These are phyloP conservation scores for Teratosphaeria zuluensis DNA, from an alignment of 2,329 filamentous ascomycete genomes.

Conservation along the genomic window DNA sequence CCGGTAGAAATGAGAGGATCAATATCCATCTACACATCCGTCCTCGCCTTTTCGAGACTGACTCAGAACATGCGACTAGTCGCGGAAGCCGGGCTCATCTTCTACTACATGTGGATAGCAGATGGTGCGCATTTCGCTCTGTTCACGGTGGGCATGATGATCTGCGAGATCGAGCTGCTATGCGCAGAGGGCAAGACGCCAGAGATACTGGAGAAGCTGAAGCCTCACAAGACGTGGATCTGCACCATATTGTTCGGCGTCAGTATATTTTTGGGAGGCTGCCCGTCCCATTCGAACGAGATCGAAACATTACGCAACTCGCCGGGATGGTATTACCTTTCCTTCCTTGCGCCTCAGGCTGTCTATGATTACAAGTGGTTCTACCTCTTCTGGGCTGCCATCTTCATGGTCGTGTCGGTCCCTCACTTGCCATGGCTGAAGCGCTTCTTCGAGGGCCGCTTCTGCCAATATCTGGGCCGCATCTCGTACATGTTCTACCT, in stretches of 20 bases:
- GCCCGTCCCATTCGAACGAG: conserved; percentile 46
- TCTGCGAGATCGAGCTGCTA: conserved; percentile 52
- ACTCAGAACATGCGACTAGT: conserved; percentile 46
- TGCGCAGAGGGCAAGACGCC: conserved; percentile 44
- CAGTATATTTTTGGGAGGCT: conserved; percentile 50
- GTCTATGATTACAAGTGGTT: conserved; percentile 26
- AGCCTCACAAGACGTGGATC: conserved; percentile 42
- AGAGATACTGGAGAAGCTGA: conserved; percentile 35
- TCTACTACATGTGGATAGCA: conserved; percentile 58
- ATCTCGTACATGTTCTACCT: conserved; percentile 56
- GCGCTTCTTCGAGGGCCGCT: conserved; percentile 47
- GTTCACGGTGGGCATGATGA: conserved; percentile 52
- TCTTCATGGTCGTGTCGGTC: conserved; percentile 46
- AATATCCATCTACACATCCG: conserved; percentile 49
- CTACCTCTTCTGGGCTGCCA: conserved; percentile 37
- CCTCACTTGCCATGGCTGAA: conserved; percentile 51
- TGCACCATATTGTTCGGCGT: conserved; percentile 44
- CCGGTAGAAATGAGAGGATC: conserved; percentile 56
- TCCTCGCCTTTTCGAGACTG: conserved; percentile 49
- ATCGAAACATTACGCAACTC: conserved; percentile 42
- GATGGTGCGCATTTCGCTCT: conserved; percentile 55
- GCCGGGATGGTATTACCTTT: conserved; percentile 52
- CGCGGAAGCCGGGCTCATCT: conserved; percentile 44
- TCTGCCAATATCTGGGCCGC: conserved; percentile 53
- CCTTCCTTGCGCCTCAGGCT: conserved; percentile 37